Percentiles rank a stretch among this genome's conserved stretches.
Conservation (phyloP, 305 asterid species). For the Fraxinus paxiana region DNA sequence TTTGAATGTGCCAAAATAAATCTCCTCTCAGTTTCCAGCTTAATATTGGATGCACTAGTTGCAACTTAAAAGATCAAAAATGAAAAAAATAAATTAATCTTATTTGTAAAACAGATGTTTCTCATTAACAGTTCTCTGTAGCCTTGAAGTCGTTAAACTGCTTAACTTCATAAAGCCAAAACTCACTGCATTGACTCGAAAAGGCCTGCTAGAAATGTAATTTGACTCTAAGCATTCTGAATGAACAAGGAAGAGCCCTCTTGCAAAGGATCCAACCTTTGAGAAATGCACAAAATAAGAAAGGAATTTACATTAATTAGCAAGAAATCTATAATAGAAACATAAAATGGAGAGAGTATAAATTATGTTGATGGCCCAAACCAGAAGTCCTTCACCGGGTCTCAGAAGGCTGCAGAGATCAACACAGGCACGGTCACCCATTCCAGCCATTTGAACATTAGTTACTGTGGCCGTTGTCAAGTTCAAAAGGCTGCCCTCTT, state of each 20-base stretch:
- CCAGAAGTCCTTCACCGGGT: conserved; percentile 98
- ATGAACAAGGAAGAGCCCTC: conserved; percentile 90
- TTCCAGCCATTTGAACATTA: conserved; percentile 62
- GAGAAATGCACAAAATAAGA: conserved; percentile 16
- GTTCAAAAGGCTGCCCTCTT: conserved; percentile 46
- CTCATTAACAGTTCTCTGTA: not conserved
- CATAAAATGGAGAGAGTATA: not conserved
- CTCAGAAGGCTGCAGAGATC: conserved; percentile 88
- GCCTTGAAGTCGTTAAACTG: not conserved
- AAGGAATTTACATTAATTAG: conserved; percentile 5
- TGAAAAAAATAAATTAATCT: not conserved
- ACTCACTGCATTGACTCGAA: conserved; percentile 89
- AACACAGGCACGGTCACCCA: conserved; percentile 93
- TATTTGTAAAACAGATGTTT: not conserved
- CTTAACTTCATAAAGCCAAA: not conserved
- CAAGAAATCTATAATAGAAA: not conserved
- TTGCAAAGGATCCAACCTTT: conserved; percentile 87
- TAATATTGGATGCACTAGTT: not conserved
- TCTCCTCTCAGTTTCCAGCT: not conserved
- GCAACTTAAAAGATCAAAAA: not conserved
- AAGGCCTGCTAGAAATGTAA: conserved; percentile 91
- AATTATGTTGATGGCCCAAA: conserved; percentile 20
- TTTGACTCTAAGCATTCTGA: conserved; percentile 86
- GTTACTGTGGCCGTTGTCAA: conserved; percentile 60
- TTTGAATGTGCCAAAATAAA: not conserved